Base-by-base conservation (phyloP, 257 asterid species). In the Coffea eugenioides region DNA sequence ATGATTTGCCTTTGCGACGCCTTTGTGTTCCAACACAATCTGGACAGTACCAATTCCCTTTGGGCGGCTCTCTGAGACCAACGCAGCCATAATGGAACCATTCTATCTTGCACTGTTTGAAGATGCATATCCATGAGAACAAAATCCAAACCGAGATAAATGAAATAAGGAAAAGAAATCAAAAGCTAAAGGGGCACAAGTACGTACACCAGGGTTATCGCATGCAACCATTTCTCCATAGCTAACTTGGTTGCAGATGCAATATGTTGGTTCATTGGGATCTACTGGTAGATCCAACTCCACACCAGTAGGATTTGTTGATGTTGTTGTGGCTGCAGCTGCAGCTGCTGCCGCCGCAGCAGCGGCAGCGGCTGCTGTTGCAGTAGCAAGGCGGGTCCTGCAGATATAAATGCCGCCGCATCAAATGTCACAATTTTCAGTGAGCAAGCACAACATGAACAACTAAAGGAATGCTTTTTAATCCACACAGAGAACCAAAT, bases 151-250 rank as follows among this genome's bases (percentile, higher is more conserved):
- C 21, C 56, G 69, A 23, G 52, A 31, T 25, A 23, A 72, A 72
- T 46, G 12, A 39, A 57, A 11, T 18, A 31, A 18, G 62, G 65
- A 52, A 72, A 25, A 71, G 65, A 75, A 51, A 5, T 74, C 1
- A 69, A 77, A 69, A 14, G 15, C 69, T 2, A 1, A 20, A 39
- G 14, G 4, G 14, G 45, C 69, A 45, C 56, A 45, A 31, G 23
- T 56, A 84, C 95, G 41, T 90, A 94, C 98, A 71, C 92, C 88
- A 77, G 97, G 96, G 87, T 96, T 90, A 82, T 94, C 99, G 69
- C 99, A 96, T 1, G 99, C 99, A 81, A 96, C 93, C 99, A 96
- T 94, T 94, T 96, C 99, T 27, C 99, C 99, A 23, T 87, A 96
- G 91, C 99, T 96, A 73, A 96, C 98, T 96, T 96, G 99, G 90